Conservation (phyloP, 2,329 filamentous ascomycete genomes). For the Hypoxylon sp. region DNA sequence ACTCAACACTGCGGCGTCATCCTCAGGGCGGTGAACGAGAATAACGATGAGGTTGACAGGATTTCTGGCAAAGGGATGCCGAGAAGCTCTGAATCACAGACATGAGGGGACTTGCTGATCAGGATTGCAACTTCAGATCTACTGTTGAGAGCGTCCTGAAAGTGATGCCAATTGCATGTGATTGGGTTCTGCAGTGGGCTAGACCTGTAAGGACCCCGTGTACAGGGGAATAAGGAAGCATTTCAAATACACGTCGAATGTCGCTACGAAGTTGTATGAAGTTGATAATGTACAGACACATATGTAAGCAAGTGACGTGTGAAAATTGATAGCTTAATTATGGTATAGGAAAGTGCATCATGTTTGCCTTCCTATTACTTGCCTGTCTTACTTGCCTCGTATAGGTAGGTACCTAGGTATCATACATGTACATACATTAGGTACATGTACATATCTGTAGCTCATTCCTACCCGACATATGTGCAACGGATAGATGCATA, state of each 20-base stretch:
- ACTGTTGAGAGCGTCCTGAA: conserved; percentile 14
- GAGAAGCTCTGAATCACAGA: conserved; percentile 29
- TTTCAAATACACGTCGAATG: background rate
- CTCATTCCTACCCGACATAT: conserved; percentile 6
- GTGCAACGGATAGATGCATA: conserved; percentile 36
- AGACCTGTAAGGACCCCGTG: background rate
- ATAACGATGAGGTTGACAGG: conserved; percentile 21
- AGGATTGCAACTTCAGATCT: conserved; percentile 16
- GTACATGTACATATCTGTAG: conserved; percentile 3
- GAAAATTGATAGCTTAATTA: background rate
- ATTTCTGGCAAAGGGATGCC: conserved; percentile 33
- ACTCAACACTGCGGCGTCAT: conserved; percentile 28
- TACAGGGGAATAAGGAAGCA: background rate
- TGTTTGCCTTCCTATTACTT: background rate
- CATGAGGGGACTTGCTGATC: conserved; percentile 38
- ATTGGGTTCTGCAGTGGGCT: conserved; percentile 22
- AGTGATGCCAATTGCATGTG: conserved; percentile 30
- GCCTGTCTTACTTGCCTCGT: conserved; percentile 1
- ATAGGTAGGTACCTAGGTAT: background rate
- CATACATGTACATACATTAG: background rate
- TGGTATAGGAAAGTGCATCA: background rate
- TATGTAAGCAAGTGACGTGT: conserved; percentile 5
- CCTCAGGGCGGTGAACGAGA: conserved; percentile 38
- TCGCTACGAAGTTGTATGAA: background rate
- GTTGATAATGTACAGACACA: background rate